Evolutionary conservation across 148 eudicot genomes (phyloP).

Genomic region (Camellia lanceoleosa): DNA sequence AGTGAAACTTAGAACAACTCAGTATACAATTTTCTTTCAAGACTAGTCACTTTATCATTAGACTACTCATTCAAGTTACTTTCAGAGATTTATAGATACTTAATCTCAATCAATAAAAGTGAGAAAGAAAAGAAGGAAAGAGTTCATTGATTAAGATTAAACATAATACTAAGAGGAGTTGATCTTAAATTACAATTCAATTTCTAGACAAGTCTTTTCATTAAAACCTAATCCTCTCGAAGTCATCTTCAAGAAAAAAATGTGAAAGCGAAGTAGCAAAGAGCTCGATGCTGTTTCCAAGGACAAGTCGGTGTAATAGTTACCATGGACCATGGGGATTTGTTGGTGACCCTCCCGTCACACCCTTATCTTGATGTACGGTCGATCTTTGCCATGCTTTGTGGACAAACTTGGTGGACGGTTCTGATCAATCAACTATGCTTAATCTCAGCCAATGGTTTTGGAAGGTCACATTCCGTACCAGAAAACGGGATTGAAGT

Average conservation of each 20-base stretch:
- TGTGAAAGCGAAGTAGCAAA: background rate
- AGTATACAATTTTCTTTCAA: too few relatives aligned
- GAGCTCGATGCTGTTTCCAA: background rate
- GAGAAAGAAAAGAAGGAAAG: too few relatives aligned
- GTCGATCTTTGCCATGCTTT: background rate
- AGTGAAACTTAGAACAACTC: too few relatives aligned
- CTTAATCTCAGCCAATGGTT: slow-evolving; percentile 1
- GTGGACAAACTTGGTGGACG: slow-evolving; percentile 12
- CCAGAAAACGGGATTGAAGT: slow-evolving; percentile 3
- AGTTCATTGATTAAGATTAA: too few relatives aligned
- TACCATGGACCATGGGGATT: background rate
- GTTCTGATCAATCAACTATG: background rate
- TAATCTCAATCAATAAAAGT: too few relatives aligned
- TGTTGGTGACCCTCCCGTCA: background rate
- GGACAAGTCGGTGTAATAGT: background rate
- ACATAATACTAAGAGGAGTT: too few relatives aligned
- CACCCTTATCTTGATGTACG: background rate
- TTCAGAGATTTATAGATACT: too few relatives aligned
- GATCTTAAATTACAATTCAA: too few relatives aligned
- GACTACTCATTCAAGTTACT: too few relatives aligned
- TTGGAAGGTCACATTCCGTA: background rate
- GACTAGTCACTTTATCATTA: too few relatives aligned
- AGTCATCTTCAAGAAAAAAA: slow-evolving; percentile 5
- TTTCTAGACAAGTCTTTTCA: background rate
- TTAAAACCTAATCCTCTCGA: background rate